These are phyloP conservation scores for Symbiodinium pilosum DNA, from an alignment of 73 alveolate genomes.

Conservation along the genomic window DNA sequence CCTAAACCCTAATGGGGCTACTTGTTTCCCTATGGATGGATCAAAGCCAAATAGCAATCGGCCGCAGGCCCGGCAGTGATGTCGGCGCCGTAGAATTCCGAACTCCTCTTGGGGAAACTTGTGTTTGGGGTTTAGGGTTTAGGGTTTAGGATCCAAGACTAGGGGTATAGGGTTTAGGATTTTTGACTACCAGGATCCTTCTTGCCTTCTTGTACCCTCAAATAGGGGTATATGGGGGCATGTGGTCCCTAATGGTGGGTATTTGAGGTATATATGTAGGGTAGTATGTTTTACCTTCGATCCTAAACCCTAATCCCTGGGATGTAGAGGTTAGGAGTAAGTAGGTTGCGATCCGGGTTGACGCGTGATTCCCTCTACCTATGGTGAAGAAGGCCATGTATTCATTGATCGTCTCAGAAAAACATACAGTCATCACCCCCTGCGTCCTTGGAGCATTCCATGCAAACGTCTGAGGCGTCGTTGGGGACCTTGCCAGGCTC, in stretches of 20 bases:
- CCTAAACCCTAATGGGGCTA: neutral
- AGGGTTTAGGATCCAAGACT: no score
- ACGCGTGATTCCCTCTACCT: no score
- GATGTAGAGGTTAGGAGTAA: no score
- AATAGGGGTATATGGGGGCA: no score
- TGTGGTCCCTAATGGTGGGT: neutral
- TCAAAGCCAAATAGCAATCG: slow-evolving; percentile 12
- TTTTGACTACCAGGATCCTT: no score
- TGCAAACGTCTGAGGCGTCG: neutral
- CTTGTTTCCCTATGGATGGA: neutral
- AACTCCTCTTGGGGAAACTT: neutral
- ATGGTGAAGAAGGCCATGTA: no score
- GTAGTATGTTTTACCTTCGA: neutral
- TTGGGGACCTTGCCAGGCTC: neutral
- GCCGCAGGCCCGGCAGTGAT: slow-evolving; percentile 77
- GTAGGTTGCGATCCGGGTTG: no score
- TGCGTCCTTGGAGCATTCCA: neutral
- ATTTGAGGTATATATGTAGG: neutral
- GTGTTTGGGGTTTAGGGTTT: no score
- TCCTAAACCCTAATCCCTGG: neutral
- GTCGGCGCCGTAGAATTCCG: slow-evolving; percentile 47
- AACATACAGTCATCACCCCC: no score
- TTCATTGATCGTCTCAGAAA: no score
- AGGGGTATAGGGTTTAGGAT: no score
- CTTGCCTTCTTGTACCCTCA: no score